Base-by-base conservation (phyloP, 2,329 filamentous ascomycete genomes). In the Juglanconis sp. region DNA sequence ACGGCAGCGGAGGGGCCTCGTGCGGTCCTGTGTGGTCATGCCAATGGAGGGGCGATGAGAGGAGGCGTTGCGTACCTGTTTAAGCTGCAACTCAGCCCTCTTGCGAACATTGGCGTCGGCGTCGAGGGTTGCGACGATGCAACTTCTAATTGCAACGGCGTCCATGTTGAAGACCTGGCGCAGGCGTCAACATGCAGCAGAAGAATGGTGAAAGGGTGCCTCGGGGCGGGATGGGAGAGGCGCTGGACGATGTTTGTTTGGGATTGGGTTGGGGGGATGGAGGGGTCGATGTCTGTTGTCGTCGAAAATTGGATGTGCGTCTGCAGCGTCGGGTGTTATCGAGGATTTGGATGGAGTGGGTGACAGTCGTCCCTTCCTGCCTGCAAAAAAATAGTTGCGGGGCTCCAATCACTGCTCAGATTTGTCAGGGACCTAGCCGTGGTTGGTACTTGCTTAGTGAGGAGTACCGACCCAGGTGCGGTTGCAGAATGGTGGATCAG, bases 61-160 rank as follows among this genome's bases (percentile, higher is more conserved):
- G 17, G 60, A 54, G 55, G 56, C 50, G 66, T 32, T 32, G 71
- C 86, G 73, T 81, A 94, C 91, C 81, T 88, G 83, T 81, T 92
- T 93, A 69, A 95, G 82, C 76, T 94, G 88, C 68, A 89, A 78
- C 80, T 95, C 91, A 73, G 90, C 89, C 75, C 87, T 83, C 72
- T 88, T 85, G 76, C 91, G 85, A 74, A 85, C 85, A 72, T 92
- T 89, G 71, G 88, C 84, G 76, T 92, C 88, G 68, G 87, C 76
- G 72, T 88, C 86, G 74, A 93, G 86, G 68, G 89, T 92, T 72
- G 88, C 87, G 73, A 86, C 83, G 72, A 94, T 88, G 79, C 90
- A 87, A 80, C 84, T 86, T 79, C 90, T 85, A 75, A 94, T 82
- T 74, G 84, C 85, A 74, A 84, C 81, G 75, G 85, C 85, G 81